Base-by-base conservation (phyloP, 169 alveolate species). In the Pseudocohnilembus persalinus region DNA sequence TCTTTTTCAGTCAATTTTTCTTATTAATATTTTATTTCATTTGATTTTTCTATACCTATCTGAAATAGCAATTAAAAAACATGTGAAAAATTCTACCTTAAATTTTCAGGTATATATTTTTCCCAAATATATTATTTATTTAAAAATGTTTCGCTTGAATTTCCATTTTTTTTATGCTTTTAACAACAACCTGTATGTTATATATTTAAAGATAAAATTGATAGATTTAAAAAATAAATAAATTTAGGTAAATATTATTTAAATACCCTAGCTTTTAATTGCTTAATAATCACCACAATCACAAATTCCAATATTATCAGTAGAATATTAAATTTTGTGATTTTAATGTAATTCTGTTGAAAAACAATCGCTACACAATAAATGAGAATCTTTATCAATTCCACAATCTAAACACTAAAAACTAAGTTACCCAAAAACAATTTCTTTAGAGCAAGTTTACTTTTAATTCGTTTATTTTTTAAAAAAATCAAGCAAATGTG, bases 251-350 rank as follows among this genome's bases (percentile, higher is more conserved):
- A 73, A n/a, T 73, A 73, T 20, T 16, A 64, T 25, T 64, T 64
- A 20, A 16, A 6, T 73, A 73, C 28, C 31, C 6, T 6, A n/a
- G 6, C 26, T 73, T 4, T 1, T 28, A 73, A n/a, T 73, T 11
- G 84, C 76, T 79, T 79, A 29, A 63, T 20, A 34, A 79, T 79
- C 76, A 49, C 84, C 84, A 29, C 84, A 79, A 63, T 79, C 84
- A 20, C 84, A 79, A 49, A 63, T 49, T 0, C 84, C 84, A 15
- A 34, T 73, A 35, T 79, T 34, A 6, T 49, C 31, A n/a, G 84
- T 64, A 29, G 74, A 79, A 63, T 79, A 79, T 34, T 64, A 30
- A 29, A 79, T 73, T 79, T 79, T 79, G 25, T 79, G 84, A 4
- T 73, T 73, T 35, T 34, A 28, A 29, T 79, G 84, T 35, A 34